A percentile compares a stretch with the other conserved stretches of the same genome.
These are phyloP conservation scores for Sarocladiaceae sp. DNA, from an alignment of 2,329 filamentous ascomycete species.

Conservation along the genomic window DNA sequence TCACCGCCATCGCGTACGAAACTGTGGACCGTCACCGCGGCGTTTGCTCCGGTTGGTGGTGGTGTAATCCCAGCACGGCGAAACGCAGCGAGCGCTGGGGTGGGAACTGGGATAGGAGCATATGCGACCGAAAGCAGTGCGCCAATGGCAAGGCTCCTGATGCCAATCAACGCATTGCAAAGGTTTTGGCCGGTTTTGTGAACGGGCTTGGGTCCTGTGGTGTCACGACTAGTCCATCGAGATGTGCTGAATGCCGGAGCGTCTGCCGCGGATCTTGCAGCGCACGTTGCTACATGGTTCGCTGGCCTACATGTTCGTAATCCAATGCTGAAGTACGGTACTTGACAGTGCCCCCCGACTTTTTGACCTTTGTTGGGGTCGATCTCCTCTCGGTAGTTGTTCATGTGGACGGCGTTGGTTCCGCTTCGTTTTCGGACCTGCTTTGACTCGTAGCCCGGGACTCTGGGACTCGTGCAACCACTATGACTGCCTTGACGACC, in stretches of 20 bases:
- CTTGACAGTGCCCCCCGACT: no score
- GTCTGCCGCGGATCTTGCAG: background rate
- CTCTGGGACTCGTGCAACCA: slow-evolving; percentile 20
- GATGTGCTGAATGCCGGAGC: slow-evolving; percentile 3
- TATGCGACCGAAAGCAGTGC: background rate
- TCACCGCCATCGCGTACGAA: no score
- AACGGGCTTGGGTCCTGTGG: no score
- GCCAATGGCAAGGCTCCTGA: background rate
- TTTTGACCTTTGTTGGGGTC: no score
- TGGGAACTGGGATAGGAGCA: background rate
- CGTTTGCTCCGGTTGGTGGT: slow-evolving; percentile 2
- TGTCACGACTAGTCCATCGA: background rate
- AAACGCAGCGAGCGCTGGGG: background rate
- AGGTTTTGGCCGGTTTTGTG: no score
- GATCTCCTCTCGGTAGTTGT: no score
- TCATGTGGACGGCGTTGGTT: no score
- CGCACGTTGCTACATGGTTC: background rate
- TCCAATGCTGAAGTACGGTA: no score
- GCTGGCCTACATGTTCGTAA: no score
- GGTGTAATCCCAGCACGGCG: background rate
- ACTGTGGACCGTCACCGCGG: background rate
- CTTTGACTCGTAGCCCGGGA: background rate
- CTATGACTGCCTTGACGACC: slow-evolving; percentile 28
- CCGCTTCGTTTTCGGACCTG: no score
- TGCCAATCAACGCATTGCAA: no score